Percentiles rank a stretch among this genome's conserved stretches.
Conservation (phyloP, 345 rosid genomes). For the Raphanus sativus region DNA sequence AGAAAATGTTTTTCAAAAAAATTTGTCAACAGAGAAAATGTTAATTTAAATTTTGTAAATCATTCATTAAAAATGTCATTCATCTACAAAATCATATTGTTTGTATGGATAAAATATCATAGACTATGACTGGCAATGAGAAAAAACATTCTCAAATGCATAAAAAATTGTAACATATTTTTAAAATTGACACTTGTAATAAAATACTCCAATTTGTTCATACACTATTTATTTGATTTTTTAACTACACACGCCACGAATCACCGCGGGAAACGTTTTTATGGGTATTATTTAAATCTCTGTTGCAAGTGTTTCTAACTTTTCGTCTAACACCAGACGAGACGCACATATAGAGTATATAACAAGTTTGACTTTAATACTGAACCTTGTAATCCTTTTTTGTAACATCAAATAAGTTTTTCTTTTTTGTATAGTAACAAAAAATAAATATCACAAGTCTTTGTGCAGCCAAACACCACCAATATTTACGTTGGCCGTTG, state of each 20-base stretch:
- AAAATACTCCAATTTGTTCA: neutral
- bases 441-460: neutral
- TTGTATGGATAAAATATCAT: neutral
- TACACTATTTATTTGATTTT: neutral
- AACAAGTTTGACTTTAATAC: constrained; percentile 5
- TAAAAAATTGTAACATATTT: neutral
- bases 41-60: neutral
- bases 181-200: neutral
- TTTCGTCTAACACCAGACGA: neutral
- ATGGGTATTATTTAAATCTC: neutral
- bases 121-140: neutral
- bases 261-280: neutral
- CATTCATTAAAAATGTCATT: neutral
- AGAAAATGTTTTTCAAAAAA: too few species aligned
- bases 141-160: neutral
- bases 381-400: neutral
- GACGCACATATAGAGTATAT: neutral
- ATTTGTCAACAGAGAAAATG: neutral
- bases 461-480: neutral
- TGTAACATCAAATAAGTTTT: neutral
- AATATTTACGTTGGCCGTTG: constrained; percentile 7
- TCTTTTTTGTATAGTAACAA: neutral
- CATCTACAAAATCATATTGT: neutral
- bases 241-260: neutral
- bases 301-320: neutral